Conservation (phyloP, 352 stramenopile genomes). For the Phytophthora citrophthora region DNA sequence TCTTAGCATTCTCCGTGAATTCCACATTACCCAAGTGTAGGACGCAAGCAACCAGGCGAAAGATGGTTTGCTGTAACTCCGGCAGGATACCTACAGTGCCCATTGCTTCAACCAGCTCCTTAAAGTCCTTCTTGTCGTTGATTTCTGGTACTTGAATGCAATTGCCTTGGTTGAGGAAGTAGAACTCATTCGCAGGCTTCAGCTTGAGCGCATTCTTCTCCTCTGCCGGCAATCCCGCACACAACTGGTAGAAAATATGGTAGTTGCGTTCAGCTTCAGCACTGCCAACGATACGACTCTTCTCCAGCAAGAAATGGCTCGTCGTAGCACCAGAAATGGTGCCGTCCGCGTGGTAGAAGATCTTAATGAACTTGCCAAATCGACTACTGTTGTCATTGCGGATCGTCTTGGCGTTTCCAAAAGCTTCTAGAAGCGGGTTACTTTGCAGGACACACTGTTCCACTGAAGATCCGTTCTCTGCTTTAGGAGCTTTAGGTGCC, state of each 20-base stretch:
- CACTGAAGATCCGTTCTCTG: slow-evolving; percentile 69
- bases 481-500: slow-evolving; percentile 69
- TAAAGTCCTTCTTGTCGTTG: slow-evolving; percentile 95
- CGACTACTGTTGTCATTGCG: slow-evolving; percentile 97
- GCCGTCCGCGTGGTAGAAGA: slow-evolving; percentile 92
- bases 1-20: slow-evolving; percentile 88
- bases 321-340: slow-evolving; percentile 93
- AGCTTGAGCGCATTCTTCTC: slow-evolving; percentile 85
- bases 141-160: slow-evolving; percentile 93
- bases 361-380: slow-evolving; percentile 97
- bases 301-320: slow-evolving; percentile 98
- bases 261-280: slow-evolving; percentile 96
- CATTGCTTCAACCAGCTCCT: slow-evolving; percentile 94
- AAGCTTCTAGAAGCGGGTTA: slow-evolving; percentile 93
- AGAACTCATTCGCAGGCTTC: slow-evolving; percentile 90
- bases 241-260: slow-evolving; percentile 99
- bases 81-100: slow-evolving; percentile 88
- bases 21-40: slow-evolving; percentile 98
- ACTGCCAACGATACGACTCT: slow-evolving; percentile 96
- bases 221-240: slow-evolving; percentile 73
- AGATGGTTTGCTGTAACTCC: slow-evolving; percentile 94
- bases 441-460: slow-evolving; percentile 93
- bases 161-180: slow-evolving; percentile 94
- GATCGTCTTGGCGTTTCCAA: slow-evolving; percentile 94
- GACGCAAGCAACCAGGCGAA: slow-evolving; percentile 96